Conservation (phyloP, 2,329 filamentous ascomycete species). For the Verticillium zaregamsianum region DNA sequence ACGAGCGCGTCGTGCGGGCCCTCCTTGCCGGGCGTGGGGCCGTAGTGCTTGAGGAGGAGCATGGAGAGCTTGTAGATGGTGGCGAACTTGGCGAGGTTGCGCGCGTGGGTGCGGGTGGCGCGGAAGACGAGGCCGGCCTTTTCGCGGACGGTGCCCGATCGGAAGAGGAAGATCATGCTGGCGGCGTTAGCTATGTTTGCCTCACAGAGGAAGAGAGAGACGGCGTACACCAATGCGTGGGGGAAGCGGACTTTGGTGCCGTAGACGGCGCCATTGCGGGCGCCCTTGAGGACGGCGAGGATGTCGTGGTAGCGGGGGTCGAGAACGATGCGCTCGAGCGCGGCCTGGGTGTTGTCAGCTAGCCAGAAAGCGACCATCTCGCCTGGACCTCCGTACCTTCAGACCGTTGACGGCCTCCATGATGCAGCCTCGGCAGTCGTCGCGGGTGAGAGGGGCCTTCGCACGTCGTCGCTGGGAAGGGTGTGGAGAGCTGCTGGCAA, state of each 20-base stretch:
- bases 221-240: slow-evolving; percentile 75
- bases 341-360: slow-evolving; percentile 42
- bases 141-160: slow-evolving; percentile 73
- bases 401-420: not conserved
- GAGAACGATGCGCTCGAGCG: slow-evolving; percentile 71
- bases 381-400: not conserved
- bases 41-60: slow-evolving; percentile 65
- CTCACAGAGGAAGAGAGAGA: not conserved
- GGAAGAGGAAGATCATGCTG: slow-evolving; percentile 96
- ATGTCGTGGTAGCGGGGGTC: slow-evolving; percentile 83
- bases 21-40: slow-evolving; percentile 56
- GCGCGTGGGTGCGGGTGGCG: slow-evolving; percentile 85
- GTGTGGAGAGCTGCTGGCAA: not conserved
- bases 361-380: too few species aligned
- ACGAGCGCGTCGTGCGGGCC: slow-evolving; percentile 79
- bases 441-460: not conserved
- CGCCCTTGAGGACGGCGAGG: slow-evolving; percentile 82
- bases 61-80: slow-evolving; percentile 83
- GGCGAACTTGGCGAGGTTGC: slow-evolving; percentile 88
- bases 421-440: not conserved
- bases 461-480: not conserved
- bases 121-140: slow-evolving; percentile 75
- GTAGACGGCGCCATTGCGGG: slow-evolving; percentile 96
- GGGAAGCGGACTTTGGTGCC: slow-evolving; percentile 97
- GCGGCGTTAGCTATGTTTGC: slow-evolving; percentile 2